Percentiles rank a stretch among this genome's conserved stretches.
Conservation (phyloP, 2,329 filamentous ascomycete genomes). For the Ascochyta koolunga region DNA sequence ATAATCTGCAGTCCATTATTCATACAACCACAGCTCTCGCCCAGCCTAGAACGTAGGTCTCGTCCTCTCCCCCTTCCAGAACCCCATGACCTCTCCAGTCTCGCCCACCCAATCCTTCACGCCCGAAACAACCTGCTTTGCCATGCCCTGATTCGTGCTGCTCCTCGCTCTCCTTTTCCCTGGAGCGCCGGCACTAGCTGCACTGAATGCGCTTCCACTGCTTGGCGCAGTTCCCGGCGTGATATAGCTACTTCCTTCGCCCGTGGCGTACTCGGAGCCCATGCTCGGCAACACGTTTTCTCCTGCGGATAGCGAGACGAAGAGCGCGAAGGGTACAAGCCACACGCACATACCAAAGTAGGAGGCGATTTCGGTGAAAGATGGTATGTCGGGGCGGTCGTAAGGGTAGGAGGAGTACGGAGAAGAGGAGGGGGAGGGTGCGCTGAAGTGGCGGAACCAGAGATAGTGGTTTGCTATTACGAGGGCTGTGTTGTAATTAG, state of each 20-base stretch:
- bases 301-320: slow-evolving; percentile 90
- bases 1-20: slow-evolving; percentile 10
- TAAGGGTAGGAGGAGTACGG: slow-evolving; percentile 61
- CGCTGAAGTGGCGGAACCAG: slow-evolving; percentile 93
- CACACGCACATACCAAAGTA: slow-evolving; percentile 97
- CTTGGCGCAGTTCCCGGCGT: slow-evolving; percentile 45
- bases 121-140: slow-evolving; percentile 63
- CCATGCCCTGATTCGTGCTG: slow-evolving; percentile 61
- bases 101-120: slow-evolving; percentile 69
- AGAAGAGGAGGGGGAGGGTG: slow-evolving; percentile 57
- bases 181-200: slow-evolving; percentile 37
- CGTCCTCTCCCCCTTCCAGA: slow-evolving; percentile 65
- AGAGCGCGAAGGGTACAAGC: slow-evolving; percentile 93
- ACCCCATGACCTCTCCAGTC: slow-evolving; percentile 66
- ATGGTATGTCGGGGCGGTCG: slow-evolving; percentile 72
- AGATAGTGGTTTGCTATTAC: slow-evolving; percentile 91
- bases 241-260: slow-evolving; percentile 59
- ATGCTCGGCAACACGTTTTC: slow-evolving; percentile 96
- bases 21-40: slow-evolving; percentile 14
- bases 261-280: slow-evolving; percentile 74
- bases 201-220: slow-evolving; percentile 19
- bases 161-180: slow-evolving; percentile 52
- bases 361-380: slow-evolving; percentile 91
- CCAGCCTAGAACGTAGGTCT: slow-evolving; percentile 48
- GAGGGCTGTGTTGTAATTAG: slow-evolving; percentile 60